Percentiles rank a stretch among this genome's conserved stretches.
Evolutionary conservation across 345 rosid species (phyloP).

Genomic region (Punica granatum): DNA sequence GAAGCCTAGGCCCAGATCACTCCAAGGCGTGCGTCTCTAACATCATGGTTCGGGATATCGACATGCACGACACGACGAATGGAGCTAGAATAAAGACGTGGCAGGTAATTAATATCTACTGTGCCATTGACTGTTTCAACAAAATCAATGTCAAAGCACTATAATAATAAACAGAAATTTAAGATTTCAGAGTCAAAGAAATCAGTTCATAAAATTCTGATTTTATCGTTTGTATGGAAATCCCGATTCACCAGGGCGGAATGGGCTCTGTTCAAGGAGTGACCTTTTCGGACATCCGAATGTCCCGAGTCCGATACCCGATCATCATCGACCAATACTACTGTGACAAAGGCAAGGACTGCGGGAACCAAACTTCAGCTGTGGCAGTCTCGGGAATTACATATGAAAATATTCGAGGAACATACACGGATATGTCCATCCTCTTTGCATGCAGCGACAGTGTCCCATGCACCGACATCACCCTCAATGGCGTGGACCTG

Average conservation of each 20-base stretch:
- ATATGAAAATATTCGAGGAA: conserved; percentile 22
- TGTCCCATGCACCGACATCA: conserved; percentile 26
- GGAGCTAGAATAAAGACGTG: conserved; percentile 34
- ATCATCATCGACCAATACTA: conserved; percentile 32
- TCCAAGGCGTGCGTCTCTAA: conserved; percentile 26
- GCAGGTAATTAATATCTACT: conserved; percentile 11
- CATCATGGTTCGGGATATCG: conserved; percentile 19
- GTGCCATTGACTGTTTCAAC: no score
- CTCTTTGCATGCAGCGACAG: conserved; percentile 31
- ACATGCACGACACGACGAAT: conserved; percentile 18
- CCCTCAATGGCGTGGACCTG: conserved; percentile 15
- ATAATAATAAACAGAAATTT: no score
- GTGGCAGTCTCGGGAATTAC: conserved; percentile 16
- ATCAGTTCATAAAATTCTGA: no score
- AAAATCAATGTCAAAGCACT: no score
- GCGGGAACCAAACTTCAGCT: conserved; percentile 25
- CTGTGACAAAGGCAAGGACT: conserved; percentile 5
- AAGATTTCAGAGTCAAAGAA: no score
- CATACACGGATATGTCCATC: conserved; percentile 21
- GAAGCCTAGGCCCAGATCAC: conserved; percentile 25
- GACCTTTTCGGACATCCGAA: conserved; percentile 18
- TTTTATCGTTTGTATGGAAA: no score
- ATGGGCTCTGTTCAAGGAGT: conserved; percentile 18
- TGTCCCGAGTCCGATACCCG: conserved; percentile 21
- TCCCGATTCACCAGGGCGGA: conserved; percentile 18